A percentile compares a stretch with the other conserved stretches of the same genome.
Evolutionary conservation across 345 rosid species (phyloP).

Genomic region (Anastatica hierochuntica): DNA sequence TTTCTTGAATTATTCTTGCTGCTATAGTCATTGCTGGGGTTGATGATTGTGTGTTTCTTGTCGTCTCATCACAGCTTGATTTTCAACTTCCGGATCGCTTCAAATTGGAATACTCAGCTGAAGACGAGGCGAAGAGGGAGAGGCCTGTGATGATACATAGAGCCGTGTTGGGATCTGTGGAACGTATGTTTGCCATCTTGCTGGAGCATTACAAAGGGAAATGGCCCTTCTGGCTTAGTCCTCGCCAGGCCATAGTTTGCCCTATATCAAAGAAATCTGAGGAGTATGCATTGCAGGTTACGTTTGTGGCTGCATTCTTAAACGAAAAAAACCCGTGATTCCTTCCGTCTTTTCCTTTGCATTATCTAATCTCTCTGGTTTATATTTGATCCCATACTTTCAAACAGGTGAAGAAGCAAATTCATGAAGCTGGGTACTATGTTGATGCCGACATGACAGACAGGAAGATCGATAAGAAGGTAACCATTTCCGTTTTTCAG

Average conservation of each 20-base stretch:
- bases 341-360: not conserved
- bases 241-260: slow-evolving; percentile 97
- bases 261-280: slow-evolving; percentile 86
- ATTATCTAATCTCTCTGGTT: not conserved
- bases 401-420: slow-evolving; percentile 49
- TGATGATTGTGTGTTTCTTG: slow-evolving; percentile 15
- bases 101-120: slow-evolving; percentile 70
- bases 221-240: slow-evolving; percentile 99
- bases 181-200: slow-evolving; percentile 87
- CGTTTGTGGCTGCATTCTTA: not conserved
- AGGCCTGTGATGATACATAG: slow-evolving; percentile 94
- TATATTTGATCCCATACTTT: slow-evolving; percentile 19
- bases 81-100: slow-evolving; percentile 88
- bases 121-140: slow-evolving; percentile 75
- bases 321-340: not conserved
- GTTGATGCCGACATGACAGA: slow-evolving; percentile 76
- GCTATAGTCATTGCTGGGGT: slow-evolving; percentile 2
- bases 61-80: slow-evolving; percentile 60
- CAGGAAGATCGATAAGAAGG: slow-evolving; percentile 91
- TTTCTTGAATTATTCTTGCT: not conserved
- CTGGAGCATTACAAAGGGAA: slow-evolving; percentile 96
- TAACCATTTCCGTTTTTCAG: slow-evolving; percentile 2
- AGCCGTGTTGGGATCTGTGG: slow-evolving; percentile 92
- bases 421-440: slow-evolving; percentile 63
- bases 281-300: slow-evolving; percentile 59